Evolutionary conservation across 169 alveolate genomes (phyloP), one percentile per base, ranked within the genome.

Genomic region (Plasmodium malariae): DNA sequence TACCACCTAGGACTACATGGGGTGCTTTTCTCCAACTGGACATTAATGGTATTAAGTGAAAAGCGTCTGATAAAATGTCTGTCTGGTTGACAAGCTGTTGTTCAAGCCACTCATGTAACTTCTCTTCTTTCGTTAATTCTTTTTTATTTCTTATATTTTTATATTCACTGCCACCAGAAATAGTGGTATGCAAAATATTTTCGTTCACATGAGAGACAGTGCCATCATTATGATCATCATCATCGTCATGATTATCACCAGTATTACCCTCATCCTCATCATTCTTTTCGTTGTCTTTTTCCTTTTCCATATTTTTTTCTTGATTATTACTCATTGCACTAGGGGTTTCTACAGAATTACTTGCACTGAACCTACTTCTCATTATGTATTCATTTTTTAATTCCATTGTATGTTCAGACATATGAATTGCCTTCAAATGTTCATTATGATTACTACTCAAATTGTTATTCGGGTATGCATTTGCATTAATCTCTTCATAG

Each of bases 21-120:
- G n/a, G n/a, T n/a, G n/a, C 12, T n/a, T 54, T 7, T 43, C 12
- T 43, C 12, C 55, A 43, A 9, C 55, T 9, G 55, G 7, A 12
- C 12, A 43, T 43, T 54, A 63, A 1, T 1, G 89, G 78, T 11
- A 83, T 54, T 34, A 69, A 32, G 37, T 83, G 83, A n/a, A 65
- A 9, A 37, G 85, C 85, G 43, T 83, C 91, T 0, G 83, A 36
- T 4, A 83, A 11, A 51, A 83, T 83, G 19, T 83, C 40, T 43
- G 91, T 83, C 26, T 83, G 91, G 2, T 60, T 69, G 17, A 3
- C 12, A 17, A 83, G 26, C 59, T 83, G 86, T 1, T 67, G 11
- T 45, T 83, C 91, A n/a, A 83, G 24, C 91, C 91, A 83, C 26
- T 65, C 86, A 28, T 83, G 83, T 45, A 83, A 45, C 34, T 67